phyloP scores from a whole-genome alignment of 73 alveolate species.

The Chromera velia region DNA sequence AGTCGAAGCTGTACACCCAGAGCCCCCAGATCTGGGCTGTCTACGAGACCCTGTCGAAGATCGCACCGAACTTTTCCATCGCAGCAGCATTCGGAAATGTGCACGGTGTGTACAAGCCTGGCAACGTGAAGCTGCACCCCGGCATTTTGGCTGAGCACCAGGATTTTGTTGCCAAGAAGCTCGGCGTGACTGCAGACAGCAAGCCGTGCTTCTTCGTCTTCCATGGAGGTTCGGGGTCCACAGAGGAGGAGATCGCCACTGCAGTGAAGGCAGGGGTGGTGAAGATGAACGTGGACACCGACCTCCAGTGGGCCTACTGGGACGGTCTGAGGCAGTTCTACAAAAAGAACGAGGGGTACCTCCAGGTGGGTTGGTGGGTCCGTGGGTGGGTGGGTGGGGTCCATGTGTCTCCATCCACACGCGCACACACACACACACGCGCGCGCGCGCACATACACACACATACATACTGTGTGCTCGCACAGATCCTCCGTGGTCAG shows the following conservation, averaged over 20 bases:
- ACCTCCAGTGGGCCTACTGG: conserved; percentile 46
- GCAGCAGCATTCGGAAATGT: conserved; percentile 43
- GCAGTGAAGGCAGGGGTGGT: conserved; percentile 28
- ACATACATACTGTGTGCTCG: too few species aligned
- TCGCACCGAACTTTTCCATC: conserved; percentile 30
- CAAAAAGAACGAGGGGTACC: conserved; percentile 27
- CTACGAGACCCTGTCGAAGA: conserved; percentile 19
- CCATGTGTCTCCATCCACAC: too few species aligned
- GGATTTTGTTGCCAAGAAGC: conserved; percentile 10
- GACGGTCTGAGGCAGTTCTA: conserved; percentile 32
- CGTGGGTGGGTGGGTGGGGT: too few species aligned
- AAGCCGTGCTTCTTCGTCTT: conserved; percentile 40
- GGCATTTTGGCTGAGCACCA: conserved; percentile 29
- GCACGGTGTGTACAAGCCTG: conserved; percentile 44
- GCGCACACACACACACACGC: too few species aligned
- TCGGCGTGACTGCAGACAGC: conserved; percentile 11
- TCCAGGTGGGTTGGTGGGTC: too few species aligned
- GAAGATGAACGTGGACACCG: conserved; percentile 44
- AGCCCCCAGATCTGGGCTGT: conserved; percentile 9
- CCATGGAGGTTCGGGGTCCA: conserved; percentile 40
- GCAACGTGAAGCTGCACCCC: conserved; percentile 36
- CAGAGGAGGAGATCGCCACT: conserved; percentile 29
- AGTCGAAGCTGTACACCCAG: conserved; percentile 8
- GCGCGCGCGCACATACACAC: too few species aligned
- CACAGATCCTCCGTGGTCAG: too few species aligned